A percentile compares a stretch with the other conserved stretches of the same genome.
Conservation (phyloP, 116 monocot genomes). For the Phalaenopsis hybrid region DNA sequence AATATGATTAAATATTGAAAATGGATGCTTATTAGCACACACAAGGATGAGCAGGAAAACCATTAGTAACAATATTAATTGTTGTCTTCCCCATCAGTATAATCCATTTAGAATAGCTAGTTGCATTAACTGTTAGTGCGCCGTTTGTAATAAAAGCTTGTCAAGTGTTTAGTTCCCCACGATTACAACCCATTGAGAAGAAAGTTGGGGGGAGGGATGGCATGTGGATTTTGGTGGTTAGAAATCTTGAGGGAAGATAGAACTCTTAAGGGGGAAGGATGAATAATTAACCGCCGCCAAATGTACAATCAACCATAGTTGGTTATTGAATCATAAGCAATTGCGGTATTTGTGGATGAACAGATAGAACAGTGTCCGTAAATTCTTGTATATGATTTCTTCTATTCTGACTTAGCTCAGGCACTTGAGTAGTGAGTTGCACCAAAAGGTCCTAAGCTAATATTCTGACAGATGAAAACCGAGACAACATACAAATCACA, state of each 20-base stretch:
- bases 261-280: too few species aligned
- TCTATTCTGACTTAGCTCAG: not conserved
- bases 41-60: not conserved
- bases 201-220: too few species aligned
- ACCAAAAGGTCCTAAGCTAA: not conserved
- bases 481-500: not conserved
- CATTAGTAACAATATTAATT: not conserved
- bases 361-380: not conserved
- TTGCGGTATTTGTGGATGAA: not conserved
- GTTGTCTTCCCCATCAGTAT: not conserved
- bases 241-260: too few species aligned
- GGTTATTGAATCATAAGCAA: not conserved
- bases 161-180: too few species aligned
- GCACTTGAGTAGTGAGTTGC: not conserved
- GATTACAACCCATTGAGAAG: too few species aligned
- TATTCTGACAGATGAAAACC: not conserved
- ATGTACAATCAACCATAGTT: not conserved
- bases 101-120: not conserved
- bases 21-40: not conserved
- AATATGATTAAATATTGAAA: not conserved
- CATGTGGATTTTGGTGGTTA: too few species aligned
- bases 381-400: not conserved
- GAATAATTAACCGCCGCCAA: too few species aligned
- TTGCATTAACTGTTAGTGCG: not conserved
- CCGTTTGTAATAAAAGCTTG: not conserved